A percentile compares a stretch with the other conserved stretches of the same genome.
These are phyloP conservation scores for Styphnolobium japonicum DNA, from an alignment of 306 rosid species.

Conservation along the genomic window DNA sequence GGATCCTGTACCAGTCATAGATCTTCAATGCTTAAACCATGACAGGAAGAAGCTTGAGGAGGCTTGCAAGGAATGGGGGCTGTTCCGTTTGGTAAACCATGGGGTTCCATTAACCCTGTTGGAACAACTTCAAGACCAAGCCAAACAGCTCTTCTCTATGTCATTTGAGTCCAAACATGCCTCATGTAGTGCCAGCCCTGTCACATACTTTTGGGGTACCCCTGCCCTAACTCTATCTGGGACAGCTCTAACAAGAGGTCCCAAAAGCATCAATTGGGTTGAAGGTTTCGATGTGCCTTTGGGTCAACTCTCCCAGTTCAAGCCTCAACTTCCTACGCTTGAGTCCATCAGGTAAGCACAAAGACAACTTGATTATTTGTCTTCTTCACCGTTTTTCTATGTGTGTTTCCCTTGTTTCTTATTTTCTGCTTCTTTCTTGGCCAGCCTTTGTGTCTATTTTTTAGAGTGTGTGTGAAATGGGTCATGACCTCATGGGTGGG, in stretches of 20 bases:
- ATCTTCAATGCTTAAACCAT: constrained; percentile 34
- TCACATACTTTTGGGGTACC: constrained; percentile 74
- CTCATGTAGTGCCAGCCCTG: constrained; percentile 30
- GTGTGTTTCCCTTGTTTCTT: neutral
- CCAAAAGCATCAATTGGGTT: constrained; percentile 49
- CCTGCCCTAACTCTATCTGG: constrained; percentile 60
- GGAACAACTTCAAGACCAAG: constrained; percentile 34
- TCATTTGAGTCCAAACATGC: constrained; percentile 53
- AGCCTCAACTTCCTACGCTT: constrained; percentile 34
- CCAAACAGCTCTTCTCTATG: constrained; percentile 37
- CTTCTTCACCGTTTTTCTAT: neutral
- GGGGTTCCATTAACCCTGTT: constrained; percentile 58
- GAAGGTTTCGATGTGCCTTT: constrained; percentile 62
- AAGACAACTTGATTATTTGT: neutral
- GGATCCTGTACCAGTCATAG: constrained; percentile 51
- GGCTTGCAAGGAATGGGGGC: constrained; percentile 68
- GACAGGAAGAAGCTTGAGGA: constrained; percentile 30
- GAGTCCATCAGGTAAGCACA: constrained; percentile 45
- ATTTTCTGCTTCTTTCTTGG: neutral
- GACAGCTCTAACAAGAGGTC: constrained; percentile 19
- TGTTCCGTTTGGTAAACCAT: constrained; percentile 72
- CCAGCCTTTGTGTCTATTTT: neutral
- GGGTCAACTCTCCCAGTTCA: constrained; percentile 40
- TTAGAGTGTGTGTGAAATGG: neutral
- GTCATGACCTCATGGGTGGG: neutral